Percentiles rank a stretch among this genome's conserved stretches.
Conservation (phyloP, 78 protist genomes). For the Guillardia theta region DNA sequence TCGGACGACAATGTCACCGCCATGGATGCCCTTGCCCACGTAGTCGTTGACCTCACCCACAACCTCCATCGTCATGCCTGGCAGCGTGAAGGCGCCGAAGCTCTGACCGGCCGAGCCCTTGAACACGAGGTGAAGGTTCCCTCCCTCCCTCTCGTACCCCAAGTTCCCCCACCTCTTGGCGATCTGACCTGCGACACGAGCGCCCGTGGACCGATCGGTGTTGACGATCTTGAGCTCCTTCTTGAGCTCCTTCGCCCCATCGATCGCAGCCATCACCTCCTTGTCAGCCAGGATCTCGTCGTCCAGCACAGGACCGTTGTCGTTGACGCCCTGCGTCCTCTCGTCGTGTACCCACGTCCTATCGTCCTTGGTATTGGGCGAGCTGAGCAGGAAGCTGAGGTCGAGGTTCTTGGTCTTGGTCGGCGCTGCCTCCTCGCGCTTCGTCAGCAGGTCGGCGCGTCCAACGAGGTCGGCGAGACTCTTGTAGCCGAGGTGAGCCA, state of each 20-base stretch:
- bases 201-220: constrained; percentile 74
- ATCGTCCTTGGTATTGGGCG: neutral
- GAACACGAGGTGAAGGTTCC: constrained; percentile 13
- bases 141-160: neutral
- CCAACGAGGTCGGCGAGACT: constrained; percentile 66
- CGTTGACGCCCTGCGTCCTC: constrained; percentile 11
- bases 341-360: constrained; percentile 38
- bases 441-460: constrained; percentile 70
- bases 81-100: constrained; percentile 71
- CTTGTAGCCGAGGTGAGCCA: constrained; percentile 75
- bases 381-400: neutral
- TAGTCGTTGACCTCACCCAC: constrained; percentile 86
- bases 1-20: constrained; percentile 54
- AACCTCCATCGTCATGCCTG: constrained; percentile 57
- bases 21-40: constrained; percentile 66
- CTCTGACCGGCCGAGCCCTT: constrained; percentile 84
- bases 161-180: constrained; percentile 27
- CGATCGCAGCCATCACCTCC: neutral
- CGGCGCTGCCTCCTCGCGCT: constrained; percentile 2
- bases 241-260: neutral
- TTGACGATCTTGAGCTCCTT: constrained; percentile 37
- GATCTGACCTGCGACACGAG: constrained; percentile 67
- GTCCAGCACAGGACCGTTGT: constrained; percentile 22
- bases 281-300: constrained; percentile 31
- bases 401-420: constrained; percentile 51